Evolutionary conservation across 371 early-diverging fungal species (phyloP), one percentile per base, ranked within the genome.

Genomic region (Amoeboaphelidium occidentale): DNA sequence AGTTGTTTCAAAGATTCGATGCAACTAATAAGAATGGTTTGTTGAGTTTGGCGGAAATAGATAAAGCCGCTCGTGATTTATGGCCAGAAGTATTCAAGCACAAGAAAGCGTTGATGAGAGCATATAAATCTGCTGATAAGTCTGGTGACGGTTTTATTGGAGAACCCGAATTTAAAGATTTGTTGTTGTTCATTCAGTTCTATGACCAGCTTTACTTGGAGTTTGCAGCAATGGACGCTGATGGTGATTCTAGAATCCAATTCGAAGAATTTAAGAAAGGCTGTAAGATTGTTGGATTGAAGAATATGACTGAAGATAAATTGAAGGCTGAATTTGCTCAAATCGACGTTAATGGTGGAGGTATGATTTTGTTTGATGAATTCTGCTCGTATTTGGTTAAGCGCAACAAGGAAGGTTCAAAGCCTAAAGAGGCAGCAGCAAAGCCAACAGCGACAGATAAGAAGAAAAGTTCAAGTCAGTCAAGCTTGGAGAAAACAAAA

Each of bases 31-130:
- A 46, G 45, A 58, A 57, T 48, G 55, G 55, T 27, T 48, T 52
- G 28, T 52, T 60, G 26, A 50, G 51, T 48, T 47, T 60, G 23
- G 61, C 61, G 25, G 61, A 60, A 28, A 55, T 60, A 43, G 52
- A 60, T 46, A 59, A 45, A 2, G 49, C 51, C 23, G n/a, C 55
- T 22, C 50, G 43, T 22, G 26, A 51, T 4, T 4, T 46, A 24
- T 42, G 23, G 44, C 60, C 57, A 23, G 42, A 53, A 17, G 46
- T 54, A 27, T 50, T 45, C 39, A 25, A 47, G 43, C 39, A 60
- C 27, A 60, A 60, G 45, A 56, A 56, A 23, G 60, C 51, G 17
- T 21, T 60, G 21, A 55, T 60, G 56, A 54, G 61, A 21, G 61
- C 61, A 20, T 60, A 60, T 56, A 59, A 56, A 42, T 54, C 60